Evolutionary conservation across 2,329 filamentous ascomycete species (phyloP).

Genomic region (Colletotrichum tanaceti): DNA sequence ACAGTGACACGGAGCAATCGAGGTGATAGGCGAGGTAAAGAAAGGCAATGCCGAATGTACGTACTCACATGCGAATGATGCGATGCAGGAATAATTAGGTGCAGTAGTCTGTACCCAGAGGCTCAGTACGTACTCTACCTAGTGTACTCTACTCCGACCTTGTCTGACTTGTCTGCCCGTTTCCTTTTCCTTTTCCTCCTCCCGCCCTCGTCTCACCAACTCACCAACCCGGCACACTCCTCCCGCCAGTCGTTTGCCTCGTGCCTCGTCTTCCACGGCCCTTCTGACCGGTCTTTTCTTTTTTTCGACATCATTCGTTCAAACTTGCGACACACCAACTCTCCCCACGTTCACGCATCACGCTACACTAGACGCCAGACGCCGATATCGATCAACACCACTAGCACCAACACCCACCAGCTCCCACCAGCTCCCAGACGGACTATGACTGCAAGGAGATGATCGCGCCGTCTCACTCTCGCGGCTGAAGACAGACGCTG

Average conservation of each 20-base stretch:
- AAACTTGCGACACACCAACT: constrained; percentile 4
- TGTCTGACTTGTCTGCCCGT: too few species aligned
- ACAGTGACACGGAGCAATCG: too few species aligned
- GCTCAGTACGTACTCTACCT: too few species aligned
- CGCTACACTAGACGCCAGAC: background rate
- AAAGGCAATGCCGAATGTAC: too few species aligned
- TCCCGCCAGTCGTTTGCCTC: background rate
- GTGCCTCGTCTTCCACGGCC: background rate
- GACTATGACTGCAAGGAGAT: constrained; percentile 41
- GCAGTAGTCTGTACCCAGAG: too few species aligned
- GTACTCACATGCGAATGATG: too few species aligned
- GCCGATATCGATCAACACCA: background rate
- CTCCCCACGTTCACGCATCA: background rate
- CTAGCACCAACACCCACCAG: too few species aligned
- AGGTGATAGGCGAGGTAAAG: too few species aligned
- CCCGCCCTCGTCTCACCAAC: background rate
- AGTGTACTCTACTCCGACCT: too few species aligned
- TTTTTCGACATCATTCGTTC: background rate
- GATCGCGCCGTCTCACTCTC: constrained; percentile 37
- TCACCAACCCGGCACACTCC: background rate
- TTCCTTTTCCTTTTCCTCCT: background rate
- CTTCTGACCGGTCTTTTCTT: background rate
- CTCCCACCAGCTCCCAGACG: constrained; percentile 9
- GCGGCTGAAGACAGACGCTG: constrained; percentile 32
- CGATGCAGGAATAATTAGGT: too few species aligned